Base-by-base conservation (phyloP, 2,329 filamentous ascomycete species). In the Periconia digitata region DNA sequence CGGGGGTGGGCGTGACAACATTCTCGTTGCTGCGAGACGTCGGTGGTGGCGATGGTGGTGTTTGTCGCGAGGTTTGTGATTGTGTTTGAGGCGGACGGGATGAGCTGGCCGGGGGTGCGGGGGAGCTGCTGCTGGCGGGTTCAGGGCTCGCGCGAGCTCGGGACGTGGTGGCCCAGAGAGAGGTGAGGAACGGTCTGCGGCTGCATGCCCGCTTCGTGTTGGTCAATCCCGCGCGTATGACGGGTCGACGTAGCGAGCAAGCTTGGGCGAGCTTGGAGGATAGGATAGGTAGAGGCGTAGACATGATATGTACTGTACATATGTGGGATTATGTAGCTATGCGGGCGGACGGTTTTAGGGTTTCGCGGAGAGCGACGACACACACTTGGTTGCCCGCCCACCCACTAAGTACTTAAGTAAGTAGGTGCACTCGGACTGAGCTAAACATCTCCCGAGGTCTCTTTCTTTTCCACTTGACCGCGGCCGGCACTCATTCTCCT, bases 301-400 rank as follows among this genome's bases (percentile, higher is more conserved):
- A 58, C 66, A 69, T 68, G 56, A 50, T 51, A 37, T 34, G 47
- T 34, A 40, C 24, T 46, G n/a, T n/a, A n/a, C n/a, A n/a, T n/a
- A n/a, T n/a, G n/a, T n/a, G n/a, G n/a, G n/a, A n/a, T n/a, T n/a
- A n/a, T n/a, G n/a, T n/a, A n/a, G n/a, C n/a, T n/a, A n/a, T n/a
- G n/a, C n/a, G n/a, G n/a, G n/a, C n/a, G n/a, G n/a, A n/a, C n/a
- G n/a, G n/a, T n/a, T n/a, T n/a, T n/a, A n/a, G n/a, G n/a, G n/a
- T n/a, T n/a, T n/a, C n/a, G n/a, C n/a, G n/a, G n/a, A n/a, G n/a
- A n/a, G 53, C 46, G 50, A 6, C 27, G 15, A 36, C 18, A 29
- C 44, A 17, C 38, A 22, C 23, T 46, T 32, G 24, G 46, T 27
- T 27, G 24, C 24, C 24, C 24, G 24, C 24, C 24, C n/a, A n/a